Base-by-base conservation (phyloP, 2,329 filamentous ascomycete species). In the Falciphora oryzae region DNA sequence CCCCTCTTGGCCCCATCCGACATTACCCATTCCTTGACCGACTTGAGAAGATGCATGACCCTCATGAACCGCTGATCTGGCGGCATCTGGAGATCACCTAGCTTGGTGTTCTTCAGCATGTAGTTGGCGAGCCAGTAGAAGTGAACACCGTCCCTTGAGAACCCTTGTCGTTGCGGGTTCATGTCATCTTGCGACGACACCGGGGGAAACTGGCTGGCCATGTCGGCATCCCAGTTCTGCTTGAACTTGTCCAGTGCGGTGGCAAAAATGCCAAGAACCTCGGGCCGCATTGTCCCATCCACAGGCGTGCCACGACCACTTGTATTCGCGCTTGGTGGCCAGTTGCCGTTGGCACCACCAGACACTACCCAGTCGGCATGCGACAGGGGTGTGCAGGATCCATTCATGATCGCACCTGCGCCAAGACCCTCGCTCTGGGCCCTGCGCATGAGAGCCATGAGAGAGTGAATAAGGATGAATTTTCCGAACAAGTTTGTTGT, bases 401-500 rank as follows among this genome's bases (percentile, higher is more conserved):
- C 74, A 67, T 71, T 73, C 59, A 76, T 66, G 32, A 75, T 71
- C 29, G 71, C 69, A 10, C 7, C 44, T 53, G 44, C 44, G 10
- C 76, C 68, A 63, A 72, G 75, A 7, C 78, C 80, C 58, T 79
- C 78, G 3, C 77, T 69, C 65, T 79, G 78, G 14, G 76, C 78
- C 44, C 75, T 75, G 63, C 76, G 75, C 67, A 92, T 84, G 68
- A 90, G 81, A 7, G 85, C 80, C 64, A 90, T 81, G 63, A 93
- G 78, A 16, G 84, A 85, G 70, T 92, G 89, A 10, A 92, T 85
- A 60, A 92, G 75, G 64, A 92, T 83, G 70, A 92, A 92, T 71
- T 92, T 92, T 50, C 87, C 88, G 70, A 88, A 90, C 2, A 89
- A 78, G 69, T 92, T 92, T 1, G 89, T 92, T 28, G 83, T 84